Conservation (phyloP, 805 yeast genomes). For the Barnettozyma vustinii region DNA sequence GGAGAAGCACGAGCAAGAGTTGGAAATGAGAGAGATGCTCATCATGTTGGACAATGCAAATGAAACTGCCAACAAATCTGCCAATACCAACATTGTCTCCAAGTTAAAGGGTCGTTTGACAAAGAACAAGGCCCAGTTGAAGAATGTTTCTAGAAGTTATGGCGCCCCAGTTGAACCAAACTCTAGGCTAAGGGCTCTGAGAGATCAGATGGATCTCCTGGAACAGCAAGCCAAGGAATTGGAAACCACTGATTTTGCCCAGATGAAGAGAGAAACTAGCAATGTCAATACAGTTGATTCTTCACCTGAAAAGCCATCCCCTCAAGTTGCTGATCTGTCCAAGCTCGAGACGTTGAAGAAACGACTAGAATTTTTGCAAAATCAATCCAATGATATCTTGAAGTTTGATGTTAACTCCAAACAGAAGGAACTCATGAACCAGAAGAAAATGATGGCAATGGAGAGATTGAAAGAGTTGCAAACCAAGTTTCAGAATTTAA, state of each 20-base stretch:
- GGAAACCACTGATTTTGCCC: constrained; percentile 80
- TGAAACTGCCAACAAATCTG: constrained; percentile 25
- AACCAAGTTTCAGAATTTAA: constrained; percentile 56
- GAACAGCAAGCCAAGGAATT: constrained; percentile 81
- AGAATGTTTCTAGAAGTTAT: constrained; percentile 38
- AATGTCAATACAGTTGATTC: constrained; percentile 17
- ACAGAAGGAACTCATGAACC: constrained; percentile 50
- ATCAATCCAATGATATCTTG: constrained; percentile 71
- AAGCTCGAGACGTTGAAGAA: constrained; percentile 51
- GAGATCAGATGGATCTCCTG: constrained; percentile 80
- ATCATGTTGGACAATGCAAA: constrained; percentile 50
- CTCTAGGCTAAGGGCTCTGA: constrained; percentile 62
- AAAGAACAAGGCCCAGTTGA: constrained; percentile 36
- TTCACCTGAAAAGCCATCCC: constrained; percentile 30
- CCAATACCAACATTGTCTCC: constrained; percentile 31
- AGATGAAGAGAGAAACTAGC: constrained; percentile 25
- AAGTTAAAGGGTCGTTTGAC: constrained; percentile 35
- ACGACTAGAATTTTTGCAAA: constrained; percentile 57
- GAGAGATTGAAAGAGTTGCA: constrained; percentile 70
- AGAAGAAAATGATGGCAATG: constrained; percentile 61
- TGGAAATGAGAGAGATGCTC: constrained; percentile 69
- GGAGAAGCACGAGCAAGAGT: constrained; percentile 71
- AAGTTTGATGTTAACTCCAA: constrained; percentile 51
- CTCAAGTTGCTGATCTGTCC: constrained; percentile 47
- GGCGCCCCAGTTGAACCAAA: constrained; percentile 68